Conservation (phyloP, 2,329 filamentous ascomycete genomes). For the Penicillium sp. region DNA sequence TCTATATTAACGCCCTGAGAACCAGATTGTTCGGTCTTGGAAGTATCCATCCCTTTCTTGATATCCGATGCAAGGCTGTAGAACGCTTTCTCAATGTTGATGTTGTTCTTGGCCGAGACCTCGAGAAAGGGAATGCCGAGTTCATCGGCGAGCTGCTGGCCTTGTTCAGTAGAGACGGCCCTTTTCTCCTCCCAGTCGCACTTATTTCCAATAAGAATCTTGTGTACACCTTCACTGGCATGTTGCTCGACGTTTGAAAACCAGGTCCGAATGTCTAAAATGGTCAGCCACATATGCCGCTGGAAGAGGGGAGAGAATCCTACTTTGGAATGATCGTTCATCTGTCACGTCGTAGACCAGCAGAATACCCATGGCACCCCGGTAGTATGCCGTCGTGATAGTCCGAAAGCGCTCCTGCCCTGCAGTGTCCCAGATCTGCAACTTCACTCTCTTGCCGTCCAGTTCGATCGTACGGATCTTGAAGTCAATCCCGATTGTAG, state of each 20-base stretch:
- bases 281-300: background rate
- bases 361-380: conserved; percentile 96
- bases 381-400: conserved; percentile 98
- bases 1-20: conserved; percentile 66
- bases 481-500: conserved; percentile 99
- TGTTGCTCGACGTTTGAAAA: conserved; percentile 99
- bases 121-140: conserved; percentile 97
- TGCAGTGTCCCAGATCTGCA: conserved; percentile 99
- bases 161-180: conserved; percentile 86
- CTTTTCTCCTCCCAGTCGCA: conserved; percentile 99
- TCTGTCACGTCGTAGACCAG: conserved; percentile 98
- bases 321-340: conserved; percentile 92
- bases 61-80: conserved; percentile 93
- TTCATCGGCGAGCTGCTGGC: conserved; percentile 90
- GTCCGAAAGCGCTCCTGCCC: conserved; percentile 98
- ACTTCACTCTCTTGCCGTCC: conserved; percentile 96
- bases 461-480: conserved; percentile 99
- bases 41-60: conserved; percentile 96
- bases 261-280: conserved; percentile 93
- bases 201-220: conserved; percentile 99
- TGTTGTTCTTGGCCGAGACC: conserved; percentile 97
- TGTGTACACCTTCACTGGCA: conserved; percentile 97
- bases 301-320: conserved; percentile 34
- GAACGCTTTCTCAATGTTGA: conserved; percentile 99
- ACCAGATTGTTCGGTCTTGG: conserved; percentile 68